Evolutionary conservation across 768 basidiomycete genomes (phyloP), one percentile per base, ranked within the genome.

Genomic region (Tephrocybe sp.): DNA sequence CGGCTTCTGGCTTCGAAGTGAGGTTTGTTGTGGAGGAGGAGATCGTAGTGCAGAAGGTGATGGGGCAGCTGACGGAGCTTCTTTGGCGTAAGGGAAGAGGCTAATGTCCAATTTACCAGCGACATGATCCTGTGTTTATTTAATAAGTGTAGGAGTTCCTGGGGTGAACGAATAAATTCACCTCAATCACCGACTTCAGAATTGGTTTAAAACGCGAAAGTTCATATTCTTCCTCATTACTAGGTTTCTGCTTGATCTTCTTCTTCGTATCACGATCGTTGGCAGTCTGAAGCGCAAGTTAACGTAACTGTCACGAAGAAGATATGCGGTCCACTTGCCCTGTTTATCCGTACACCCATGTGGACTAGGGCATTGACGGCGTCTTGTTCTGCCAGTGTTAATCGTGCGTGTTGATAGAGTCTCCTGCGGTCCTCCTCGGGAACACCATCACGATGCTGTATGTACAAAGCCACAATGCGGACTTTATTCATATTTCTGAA

Each of bases 401-500:
- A 71, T 39, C 92, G 78, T 16, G 96, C 97, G 65, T 99, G 97
- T 63, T 98, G 94, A 66, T 94, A 98, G 51, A 99, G 68, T 51
- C 97, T 78, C 53, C 95, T 83, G 49, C 92, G 85, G 68, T 99
- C 97, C 64, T 98, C 97, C 46, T 98, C 95, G n/a, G 97, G 94
- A 16, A 98, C 96, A 34, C 97, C 97, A 60, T 98, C 97, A 23
- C 95, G 85, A 66, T 85, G 80, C 65, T 96, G 86, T 59, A 98
- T 91, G 65, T 98, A 99, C 23, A 98, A 75, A 14, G 96, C 92
- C 52, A 99, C 89, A 59, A 99, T 88, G 38, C 97, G 89, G 36
- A 98, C 92, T 78, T 99, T 99, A 69, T 93, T 94, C 44, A 76
- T 68, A 60, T 90, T 91, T 45, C 92, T 97, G 62, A 11, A 50